Conservation (phyloP, 345 rosid species). For the Sisymbrium irio region DNA sequence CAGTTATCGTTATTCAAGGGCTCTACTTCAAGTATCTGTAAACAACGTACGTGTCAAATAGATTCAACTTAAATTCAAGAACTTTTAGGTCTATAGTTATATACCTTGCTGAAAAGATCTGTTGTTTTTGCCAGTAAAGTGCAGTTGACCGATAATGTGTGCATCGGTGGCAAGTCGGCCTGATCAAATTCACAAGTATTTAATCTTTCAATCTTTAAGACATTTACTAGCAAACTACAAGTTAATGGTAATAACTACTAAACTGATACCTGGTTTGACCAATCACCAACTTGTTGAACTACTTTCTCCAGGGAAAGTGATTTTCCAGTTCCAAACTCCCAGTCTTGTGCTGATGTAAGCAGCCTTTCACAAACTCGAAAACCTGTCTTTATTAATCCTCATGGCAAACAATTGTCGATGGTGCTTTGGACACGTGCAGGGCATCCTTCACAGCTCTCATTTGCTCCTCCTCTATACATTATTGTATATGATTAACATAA, state of each 20-base stretch:
- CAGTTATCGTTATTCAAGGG: constrained; percentile 33
- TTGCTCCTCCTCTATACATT: neutral
- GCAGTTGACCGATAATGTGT: constrained; percentile 59
- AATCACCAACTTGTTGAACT: too few relatives aligned
- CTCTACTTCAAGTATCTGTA: constrained; percentile 52
- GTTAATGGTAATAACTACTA: neutral
- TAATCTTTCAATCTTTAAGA: neutral
- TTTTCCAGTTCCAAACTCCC: too few relatives aligned
- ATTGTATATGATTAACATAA: neutral
- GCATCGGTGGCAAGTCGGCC: constrained; percentile 48
- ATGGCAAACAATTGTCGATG: too few relatives aligned
- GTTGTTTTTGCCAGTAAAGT: constrained; percentile 63
- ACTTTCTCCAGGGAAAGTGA: too few relatives aligned
- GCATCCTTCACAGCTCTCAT: too few relatives aligned
- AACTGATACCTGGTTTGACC: neutral
- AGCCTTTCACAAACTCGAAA: too few relatives aligned
- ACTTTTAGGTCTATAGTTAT: neutral
- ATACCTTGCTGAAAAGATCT: constrained; percentile 77
- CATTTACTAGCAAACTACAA: neutral
- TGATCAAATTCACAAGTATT: constrained; percentile 15
- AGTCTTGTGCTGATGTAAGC: too few relatives aligned
- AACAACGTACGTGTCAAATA: constrained; percentile 8
- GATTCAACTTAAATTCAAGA: neutral
- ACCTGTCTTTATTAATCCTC: too few relatives aligned
- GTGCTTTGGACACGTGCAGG: too few relatives aligned